phyloP scores from a whole-genome alignment of 73 alveolate genomes.

The Uronychia setigera region DNA sequence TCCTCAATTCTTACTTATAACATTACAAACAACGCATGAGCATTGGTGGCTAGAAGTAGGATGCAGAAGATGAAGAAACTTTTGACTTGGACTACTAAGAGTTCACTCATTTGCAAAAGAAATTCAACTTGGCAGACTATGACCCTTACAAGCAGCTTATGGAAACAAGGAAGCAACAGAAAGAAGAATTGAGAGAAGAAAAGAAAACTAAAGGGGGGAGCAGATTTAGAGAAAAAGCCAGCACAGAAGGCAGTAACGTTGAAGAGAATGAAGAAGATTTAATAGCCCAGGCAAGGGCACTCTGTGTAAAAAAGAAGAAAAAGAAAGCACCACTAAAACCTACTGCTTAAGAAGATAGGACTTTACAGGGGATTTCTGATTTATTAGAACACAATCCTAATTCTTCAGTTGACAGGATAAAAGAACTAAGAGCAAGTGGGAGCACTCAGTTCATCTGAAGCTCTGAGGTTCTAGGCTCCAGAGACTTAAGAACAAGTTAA shows the following conservation, averaged over 20 bases:
- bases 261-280: background rate
- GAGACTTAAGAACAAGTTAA: no score
- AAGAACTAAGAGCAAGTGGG: no score
- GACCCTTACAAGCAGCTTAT: background rate
- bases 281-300: background rate
- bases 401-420: no score
- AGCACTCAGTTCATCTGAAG: no score
- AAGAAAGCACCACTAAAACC: no score
- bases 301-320: background rate
- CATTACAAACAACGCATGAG: background rate
- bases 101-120: background rate
- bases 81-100: background rate
- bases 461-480: no score
- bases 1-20: background rate
- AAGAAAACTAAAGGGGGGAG: background rate
- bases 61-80: background rate
- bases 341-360: background rate
- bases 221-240: background rate
- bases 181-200: background rate
- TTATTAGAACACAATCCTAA: background rate
- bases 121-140: background rate
- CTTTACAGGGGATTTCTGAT: background rate
- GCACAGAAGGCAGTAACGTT: background rate
- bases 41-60: background rate
- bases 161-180: background rate